Evolutionary conservation across 306 rosid species (phyloP).

Genomic region (barrel medic (Medicago truncatula)): DNA sequence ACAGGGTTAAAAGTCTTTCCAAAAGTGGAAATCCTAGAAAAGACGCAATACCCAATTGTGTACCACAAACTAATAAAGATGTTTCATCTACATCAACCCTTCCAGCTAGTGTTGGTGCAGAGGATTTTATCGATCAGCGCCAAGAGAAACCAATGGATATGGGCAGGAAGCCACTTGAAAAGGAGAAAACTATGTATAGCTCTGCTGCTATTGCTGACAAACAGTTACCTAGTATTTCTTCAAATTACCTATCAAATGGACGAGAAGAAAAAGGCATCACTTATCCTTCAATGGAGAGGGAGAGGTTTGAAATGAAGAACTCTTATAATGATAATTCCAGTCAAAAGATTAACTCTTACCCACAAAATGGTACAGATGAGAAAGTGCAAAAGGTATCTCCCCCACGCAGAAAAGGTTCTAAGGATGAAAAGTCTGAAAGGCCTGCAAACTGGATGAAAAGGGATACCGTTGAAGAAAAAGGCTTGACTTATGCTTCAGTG

Average conservation of each 20-base stretch:
- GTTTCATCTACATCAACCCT: slow-evolving; percentile 57
- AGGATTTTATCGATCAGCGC: slow-evolving; percentile 66
- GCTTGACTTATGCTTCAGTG: slow-evolving; percentile 52
- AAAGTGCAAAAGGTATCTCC: slow-evolving; percentile 88
- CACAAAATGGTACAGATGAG: slow-evolving; percentile 74
- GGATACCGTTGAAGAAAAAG: slow-evolving; percentile 59
- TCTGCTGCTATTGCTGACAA: slow-evolving; percentile 65
- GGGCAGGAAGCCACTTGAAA: slow-evolving; percentile 70
- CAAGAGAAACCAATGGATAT: slow-evolving; percentile 75
- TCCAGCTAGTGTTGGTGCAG: slow-evolving; percentile 58
- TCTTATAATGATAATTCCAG: slow-evolving; percentile 53
- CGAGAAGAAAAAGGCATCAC: slow-evolving; percentile 70
- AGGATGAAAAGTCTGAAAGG: slow-evolving; percentile 85
- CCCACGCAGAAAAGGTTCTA: slow-evolving; percentile 71
- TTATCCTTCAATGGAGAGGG: slow-evolving; percentile 65
- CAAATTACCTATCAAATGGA: slow-evolving; percentile 58
- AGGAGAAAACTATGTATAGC: slow-evolving; percentile 61
- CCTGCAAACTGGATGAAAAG: slow-evolving; percentile 44
- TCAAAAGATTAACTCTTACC: slow-evolving; percentile 64
- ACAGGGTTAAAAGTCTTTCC: slow-evolving; percentile 97
- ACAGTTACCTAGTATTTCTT: slow-evolving; percentile 57
- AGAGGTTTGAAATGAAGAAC: slow-evolving; percentile 70
- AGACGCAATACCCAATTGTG: slow-evolving; percentile 68
- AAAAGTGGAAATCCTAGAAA: slow-evolving; percentile 88
- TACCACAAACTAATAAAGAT: slow-evolving; percentile 66